Conservation (phyloP, 2,329 filamentous ascomycete genomes). For the Aspergillus sojae region DNA sequence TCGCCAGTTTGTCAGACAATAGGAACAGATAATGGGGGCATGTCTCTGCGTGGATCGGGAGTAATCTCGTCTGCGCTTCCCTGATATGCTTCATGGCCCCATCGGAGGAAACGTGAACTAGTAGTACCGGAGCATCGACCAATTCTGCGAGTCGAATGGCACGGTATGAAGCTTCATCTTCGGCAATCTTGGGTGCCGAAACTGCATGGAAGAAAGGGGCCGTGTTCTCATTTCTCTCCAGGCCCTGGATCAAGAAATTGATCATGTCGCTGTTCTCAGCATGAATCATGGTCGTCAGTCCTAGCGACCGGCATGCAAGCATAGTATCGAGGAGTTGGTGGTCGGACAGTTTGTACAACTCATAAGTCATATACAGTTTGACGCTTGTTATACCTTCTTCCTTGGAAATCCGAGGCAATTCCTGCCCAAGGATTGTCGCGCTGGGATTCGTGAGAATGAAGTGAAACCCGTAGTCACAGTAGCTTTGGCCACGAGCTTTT, state of each 20-base stretch:
- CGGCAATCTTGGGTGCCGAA: constrained; percentile 43
- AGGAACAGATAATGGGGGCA: constrained; percentile 63
- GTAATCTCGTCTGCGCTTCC: constrained; percentile 51
- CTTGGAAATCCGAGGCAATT: constrained; percentile 39
- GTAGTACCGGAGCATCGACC: constrained; percentile 54
- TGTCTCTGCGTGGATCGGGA: constrained; percentile 60
- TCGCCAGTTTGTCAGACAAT: constrained; percentile 48
- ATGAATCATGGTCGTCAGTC: constrained; percentile 53
- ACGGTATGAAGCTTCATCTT: constrained; percentile 52
- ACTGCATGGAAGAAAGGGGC: constrained; percentile 48
- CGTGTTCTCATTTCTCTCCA: constrained; percentile 37
- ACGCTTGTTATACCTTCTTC: constrained; percentile 46
- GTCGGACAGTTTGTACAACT: constrained; percentile 44
- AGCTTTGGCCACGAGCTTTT: constrained; percentile 50
- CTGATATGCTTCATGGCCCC: constrained; percentile 53
- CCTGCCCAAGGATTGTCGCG: constrained; percentile 36
- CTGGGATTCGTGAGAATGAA: constrained; percentile 42
- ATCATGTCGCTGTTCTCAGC: constrained; percentile 53
- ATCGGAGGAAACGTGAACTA: constrained; percentile 56
- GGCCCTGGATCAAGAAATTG: constrained; percentile 35
- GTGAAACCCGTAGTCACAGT: constrained; percentile 59
- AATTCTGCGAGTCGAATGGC: constrained; percentile 55
- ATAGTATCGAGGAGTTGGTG: constrained; percentile 49
- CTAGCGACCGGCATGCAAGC: constrained; percentile 40
- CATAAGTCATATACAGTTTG: constrained; percentile 54